These are phyloP conservation scores for Cenchrus americanus DNA, from an alignment of 176 grass and related monocot species.

Conservation along the genomic window DNA sequence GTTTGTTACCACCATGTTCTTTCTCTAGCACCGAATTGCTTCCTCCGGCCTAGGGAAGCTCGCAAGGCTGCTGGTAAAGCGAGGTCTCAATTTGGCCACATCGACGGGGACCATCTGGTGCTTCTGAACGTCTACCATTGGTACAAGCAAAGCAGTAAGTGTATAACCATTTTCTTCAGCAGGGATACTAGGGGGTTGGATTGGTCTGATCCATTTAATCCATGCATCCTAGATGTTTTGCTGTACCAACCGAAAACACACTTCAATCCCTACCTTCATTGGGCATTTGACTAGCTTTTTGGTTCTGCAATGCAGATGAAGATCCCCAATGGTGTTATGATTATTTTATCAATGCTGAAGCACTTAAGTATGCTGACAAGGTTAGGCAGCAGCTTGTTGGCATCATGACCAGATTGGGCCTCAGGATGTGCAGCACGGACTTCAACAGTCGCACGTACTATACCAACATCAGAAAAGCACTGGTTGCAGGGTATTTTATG, in stretches of 20 bases:
- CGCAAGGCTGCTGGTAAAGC: constrained; percentile 94
- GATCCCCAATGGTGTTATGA: constrained; percentile 94
- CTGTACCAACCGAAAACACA: background rate
- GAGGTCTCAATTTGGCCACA: constrained; percentile 86
- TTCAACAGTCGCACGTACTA: constrained; percentile 92
- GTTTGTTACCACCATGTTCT: constrained; percentile 75
- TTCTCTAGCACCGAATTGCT: constrained; percentile 98
- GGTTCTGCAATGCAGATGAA: constrained; percentile 47
- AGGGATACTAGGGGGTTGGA: background rate
- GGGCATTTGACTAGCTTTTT: background rate
- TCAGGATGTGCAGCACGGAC: constrained; percentile 82
- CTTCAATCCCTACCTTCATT: background rate
- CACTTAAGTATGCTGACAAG: constrained; percentile 86
- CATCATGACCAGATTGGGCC: constrained; percentile 92
- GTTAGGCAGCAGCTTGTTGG: constrained; percentile 89
- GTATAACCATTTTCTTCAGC: background rate
- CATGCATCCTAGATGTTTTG: background rate
- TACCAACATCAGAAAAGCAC: constrained; percentile 76
- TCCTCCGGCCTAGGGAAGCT: constrained; percentile 94
- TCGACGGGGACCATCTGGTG: constrained; percentile 89
- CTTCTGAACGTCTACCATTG: constrained; percentile 93
- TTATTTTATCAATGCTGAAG: constrained; percentile 77
- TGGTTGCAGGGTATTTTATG: constrained; percentile 98
- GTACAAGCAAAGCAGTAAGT: constrained; percentile 93
- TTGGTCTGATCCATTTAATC: background rate